A percentile compares a stretch with the other conserved stretches of the same genome.
Evolutionary conservation across 2,329 filamentous ascomycete genomes (phyloP).

Genomic region (Stagonosporopsis cucurbitacearum): DNA sequence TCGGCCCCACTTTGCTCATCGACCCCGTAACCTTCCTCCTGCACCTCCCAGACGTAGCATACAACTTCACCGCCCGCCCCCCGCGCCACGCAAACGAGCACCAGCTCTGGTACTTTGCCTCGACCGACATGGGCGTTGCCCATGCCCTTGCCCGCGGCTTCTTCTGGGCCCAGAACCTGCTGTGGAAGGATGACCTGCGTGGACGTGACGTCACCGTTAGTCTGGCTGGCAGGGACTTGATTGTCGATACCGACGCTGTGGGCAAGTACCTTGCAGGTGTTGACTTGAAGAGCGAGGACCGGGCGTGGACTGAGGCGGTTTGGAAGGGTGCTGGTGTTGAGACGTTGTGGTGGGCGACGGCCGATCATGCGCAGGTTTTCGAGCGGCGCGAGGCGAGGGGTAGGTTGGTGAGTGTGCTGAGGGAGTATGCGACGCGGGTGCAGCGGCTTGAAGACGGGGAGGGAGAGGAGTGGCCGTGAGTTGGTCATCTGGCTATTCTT

Average conservation of each 20-base stretch:
- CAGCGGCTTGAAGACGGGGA: conserved; percentile 19
- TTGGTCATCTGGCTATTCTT: background rate
- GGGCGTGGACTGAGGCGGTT: conserved; percentile 42
- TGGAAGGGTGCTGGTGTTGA: conserved; percentile 58
- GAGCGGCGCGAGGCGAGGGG: conserved; percentile 34
- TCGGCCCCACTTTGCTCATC: conserved; percentile 61
- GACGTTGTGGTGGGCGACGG: conserved; percentile 64
- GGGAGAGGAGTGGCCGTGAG: background rate
- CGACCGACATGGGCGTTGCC: conserved; percentile 70
- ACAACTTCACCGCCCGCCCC: conserved; percentile 63
- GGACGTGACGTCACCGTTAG: conserved; percentile 61
- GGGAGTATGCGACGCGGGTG: conserved; percentile 30
- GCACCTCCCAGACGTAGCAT: conserved; percentile 73
- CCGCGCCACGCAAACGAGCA: conserved; percentile 66
- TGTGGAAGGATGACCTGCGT: conserved; percentile 71
- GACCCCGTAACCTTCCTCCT: conserved; percentile 72
- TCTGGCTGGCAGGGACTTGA: conserved; percentile 67
- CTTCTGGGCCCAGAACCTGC: conserved; percentile 73
- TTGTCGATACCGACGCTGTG: conserved; percentile 67
- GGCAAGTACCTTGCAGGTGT: conserved; percentile 61
- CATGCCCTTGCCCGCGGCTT: conserved; percentile 70
- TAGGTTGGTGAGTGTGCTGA: conserved; percentile 35
- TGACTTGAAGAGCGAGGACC: conserved; percentile 38
- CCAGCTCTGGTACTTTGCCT: conserved; percentile 74
- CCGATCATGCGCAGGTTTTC: conserved; percentile 68